Evolutionary conservation across 2,329 filamentous ascomycete species (phyloP).

Genomic region (Exophiala lecanii-corni): DNA sequence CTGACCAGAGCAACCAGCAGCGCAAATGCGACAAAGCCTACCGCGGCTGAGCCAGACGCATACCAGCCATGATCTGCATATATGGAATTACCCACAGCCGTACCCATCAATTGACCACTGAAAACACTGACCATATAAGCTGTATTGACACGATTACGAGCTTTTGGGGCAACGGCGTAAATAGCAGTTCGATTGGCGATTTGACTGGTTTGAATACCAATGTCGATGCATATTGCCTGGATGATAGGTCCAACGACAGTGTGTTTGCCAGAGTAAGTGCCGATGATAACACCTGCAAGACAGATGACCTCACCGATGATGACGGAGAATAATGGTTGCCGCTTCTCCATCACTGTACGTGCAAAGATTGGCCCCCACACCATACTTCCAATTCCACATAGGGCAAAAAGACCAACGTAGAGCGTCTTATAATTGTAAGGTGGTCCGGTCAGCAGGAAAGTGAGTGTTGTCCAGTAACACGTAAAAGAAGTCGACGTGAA

Average conservation of each 20-base stretch:
- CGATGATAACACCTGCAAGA: conserved; percentile 43
- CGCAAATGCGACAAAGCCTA: conserved; percentile 50
- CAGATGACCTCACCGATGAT: conserved; percentile 58
- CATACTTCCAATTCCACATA: conserved; percentile 70
- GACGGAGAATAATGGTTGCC: conserved; percentile 61
- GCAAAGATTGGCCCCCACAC: conserved; percentile 65
- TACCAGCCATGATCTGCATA: conserved; percentile 56
- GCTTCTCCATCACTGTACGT: conserved; percentile 61
- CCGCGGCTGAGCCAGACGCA: conserved; percentile 51
- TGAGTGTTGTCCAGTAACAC: conserved; percentile 69
- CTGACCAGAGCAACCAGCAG: conserved; percentile 45
- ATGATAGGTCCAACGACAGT: conserved; percentile 69
- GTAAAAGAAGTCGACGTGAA: conserved; percentile 60
- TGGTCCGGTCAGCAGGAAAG: conserved; percentile 68
- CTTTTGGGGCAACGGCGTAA: conserved; percentile 67
- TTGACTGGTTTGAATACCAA: conserved; percentile 68
- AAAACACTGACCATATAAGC: conserved; percentile 77
- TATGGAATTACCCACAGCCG: conserved; percentile 54
- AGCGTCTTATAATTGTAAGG: conserved; percentile 66
- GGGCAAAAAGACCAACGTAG: conserved; percentile 70
- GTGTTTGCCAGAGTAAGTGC: conserved; percentile 34
- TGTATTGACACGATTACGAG: conserved; percentile 72
- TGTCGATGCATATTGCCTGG: conserved; percentile 65
- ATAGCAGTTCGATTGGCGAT: conserved; percentile 69
- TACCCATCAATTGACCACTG: conserved; percentile 69